A percentile compares a stretch with the other conserved stretches of the same genome.
phyloP scores from a whole-genome alignment of 768 basidiomycete genomes.

The Nevesoporus exiguus region DNA sequence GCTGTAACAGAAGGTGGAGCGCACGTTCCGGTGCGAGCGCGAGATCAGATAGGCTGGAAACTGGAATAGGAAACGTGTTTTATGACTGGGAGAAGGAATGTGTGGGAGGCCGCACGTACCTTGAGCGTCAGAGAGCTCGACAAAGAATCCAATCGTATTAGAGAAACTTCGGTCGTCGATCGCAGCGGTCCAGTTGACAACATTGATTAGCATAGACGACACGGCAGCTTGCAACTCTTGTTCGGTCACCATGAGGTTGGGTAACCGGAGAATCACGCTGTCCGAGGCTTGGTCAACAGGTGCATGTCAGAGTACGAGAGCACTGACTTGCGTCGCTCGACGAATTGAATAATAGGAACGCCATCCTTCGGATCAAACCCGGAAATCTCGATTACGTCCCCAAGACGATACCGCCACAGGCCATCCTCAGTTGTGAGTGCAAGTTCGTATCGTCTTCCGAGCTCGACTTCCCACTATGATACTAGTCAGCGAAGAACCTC shows the following conservation, averaged over 20 bases:
- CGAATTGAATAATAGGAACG: conserved; percentile 16
- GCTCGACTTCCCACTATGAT: too few species aligned
- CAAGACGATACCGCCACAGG: too few species aligned
- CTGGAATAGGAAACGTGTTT: background rate
- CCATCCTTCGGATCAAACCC: conserved; percentile 20
- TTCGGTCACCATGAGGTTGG: background rate
- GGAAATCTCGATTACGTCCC: too few species aligned
- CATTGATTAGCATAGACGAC: too few species aligned
- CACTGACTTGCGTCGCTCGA: conserved; percentile 12
- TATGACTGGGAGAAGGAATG: background rate
- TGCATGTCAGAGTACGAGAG: background rate
- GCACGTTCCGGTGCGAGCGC: too few species aligned
- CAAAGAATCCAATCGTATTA: background rate
- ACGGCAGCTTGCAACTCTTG: background rate
- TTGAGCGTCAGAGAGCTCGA: background rate
- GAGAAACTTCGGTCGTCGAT: background rate
- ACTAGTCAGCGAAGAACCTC: too few species aligned
- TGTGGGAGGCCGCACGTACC: background rate
- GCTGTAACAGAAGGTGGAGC: too few species aligned
- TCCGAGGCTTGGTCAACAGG: background rate
- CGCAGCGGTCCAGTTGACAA: background rate
- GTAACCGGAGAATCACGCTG: conserved; percentile 9
- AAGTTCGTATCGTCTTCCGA: too few species aligned
- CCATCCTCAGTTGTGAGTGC: too few species aligned
- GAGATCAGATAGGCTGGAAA: too few species aligned